Evolutionary conservation across 495 filamentous ascomycete species (phyloP).

Genomic region (Penicillium egyptiacum): DNA sequence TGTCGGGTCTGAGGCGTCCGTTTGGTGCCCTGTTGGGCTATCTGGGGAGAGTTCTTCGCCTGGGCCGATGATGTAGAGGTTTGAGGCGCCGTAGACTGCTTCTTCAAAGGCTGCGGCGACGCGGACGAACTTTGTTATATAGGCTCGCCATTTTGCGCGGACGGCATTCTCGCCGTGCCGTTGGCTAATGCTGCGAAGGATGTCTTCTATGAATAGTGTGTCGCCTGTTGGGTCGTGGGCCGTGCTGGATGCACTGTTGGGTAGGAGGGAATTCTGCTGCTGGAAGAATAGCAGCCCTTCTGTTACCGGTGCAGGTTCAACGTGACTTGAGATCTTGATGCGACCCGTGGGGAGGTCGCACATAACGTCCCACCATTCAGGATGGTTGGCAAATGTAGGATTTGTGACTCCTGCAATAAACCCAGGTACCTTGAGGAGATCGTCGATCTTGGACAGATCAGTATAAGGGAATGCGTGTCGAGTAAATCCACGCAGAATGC

Average conservation of each 20-base stretch:
- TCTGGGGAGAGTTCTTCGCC: constrained; percentile 49
- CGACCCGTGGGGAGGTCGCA: constrained; percentile 90
- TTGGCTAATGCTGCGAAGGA: constrained; percentile 76
- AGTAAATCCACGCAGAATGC: constrained; percentile 89
- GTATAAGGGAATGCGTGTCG: constrained; percentile 99
- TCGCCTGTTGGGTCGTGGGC: constrained; percentile 80
- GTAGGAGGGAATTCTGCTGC: constrained; percentile 65
- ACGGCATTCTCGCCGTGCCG: constrained; percentile 89
- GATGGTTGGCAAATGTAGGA: constrained; percentile 89
- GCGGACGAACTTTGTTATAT: constrained; percentile 86
- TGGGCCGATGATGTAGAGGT: constrained; percentile 81
- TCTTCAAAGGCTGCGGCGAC: constrained; percentile 95
- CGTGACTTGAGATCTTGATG: constrained; percentile 86
- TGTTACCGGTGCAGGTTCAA: constrained; percentile 73
- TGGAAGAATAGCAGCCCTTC: constrained; percentile 85
- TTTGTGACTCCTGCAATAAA: constrained; percentile 99
- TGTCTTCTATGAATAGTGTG: constrained; percentile 81
- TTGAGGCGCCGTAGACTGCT: constrained; percentile 84
- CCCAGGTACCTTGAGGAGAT: constrained; percentile 89
- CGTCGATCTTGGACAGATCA: constrained; percentile 96
- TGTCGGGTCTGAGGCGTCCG: constrained; percentile 54
- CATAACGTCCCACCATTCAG: constrained; percentile 97
- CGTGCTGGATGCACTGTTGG: constrained; percentile 43
- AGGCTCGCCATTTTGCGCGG: constrained; percentile 84
- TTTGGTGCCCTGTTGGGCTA: constrained; percentile 46